Conservation (phyloP, 495 filamentous ascomycete genomes). For the Penicillium macrosclerotiorum region DNA sequence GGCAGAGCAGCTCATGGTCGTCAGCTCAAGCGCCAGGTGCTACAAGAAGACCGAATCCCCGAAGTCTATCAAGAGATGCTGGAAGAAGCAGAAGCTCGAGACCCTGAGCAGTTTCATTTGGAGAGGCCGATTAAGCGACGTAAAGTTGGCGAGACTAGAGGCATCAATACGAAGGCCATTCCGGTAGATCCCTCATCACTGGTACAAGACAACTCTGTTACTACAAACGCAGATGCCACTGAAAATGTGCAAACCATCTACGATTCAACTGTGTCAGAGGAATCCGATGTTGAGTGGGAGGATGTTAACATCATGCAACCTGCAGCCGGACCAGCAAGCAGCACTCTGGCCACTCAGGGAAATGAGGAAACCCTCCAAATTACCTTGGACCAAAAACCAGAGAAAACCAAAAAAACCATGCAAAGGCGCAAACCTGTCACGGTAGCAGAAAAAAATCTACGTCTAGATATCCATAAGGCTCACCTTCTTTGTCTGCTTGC, state of each 20-base stretch:
- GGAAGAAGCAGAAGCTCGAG: constrained; percentile 54
- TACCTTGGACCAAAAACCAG: constrained; percentile 50
- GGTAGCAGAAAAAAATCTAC: constrained; percentile 64
- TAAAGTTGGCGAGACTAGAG: constrained; percentile 32
- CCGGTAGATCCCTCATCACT: constrained; percentile 8
- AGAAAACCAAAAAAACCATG: constrained; percentile 31
- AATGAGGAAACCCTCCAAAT: constrained; percentile 53
- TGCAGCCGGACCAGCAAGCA: constrained; percentile 27
- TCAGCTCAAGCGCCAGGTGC: constrained; percentile 7
- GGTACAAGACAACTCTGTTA: constrained; percentile 4
- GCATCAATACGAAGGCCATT: constrained; percentile 16
- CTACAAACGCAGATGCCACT: constrained; percentile 7
- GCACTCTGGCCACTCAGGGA: not conserved
- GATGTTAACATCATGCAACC: constrained; percentile 57
- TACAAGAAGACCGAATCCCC: constrained; percentile 36
- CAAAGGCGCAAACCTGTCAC: constrained; percentile 59
- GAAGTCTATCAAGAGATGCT: constrained; percentile 69
- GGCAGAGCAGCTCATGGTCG: constrained; percentile 14
- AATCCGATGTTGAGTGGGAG: constrained; percentile 71
- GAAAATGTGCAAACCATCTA: constrained; percentile 42
- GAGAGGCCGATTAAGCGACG: constrained; percentile 46
- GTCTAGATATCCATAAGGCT: constrained; percentile 78
- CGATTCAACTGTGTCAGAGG: constrained; percentile 47
- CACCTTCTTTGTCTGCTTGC: constrained; percentile 79
- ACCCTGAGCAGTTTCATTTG: constrained; percentile 27